These are phyloP conservation scores for Aspergillus funiculosus DNA, from an alignment of 495 filamentous ascomycete species.

Conservation along the genomic window DNA sequence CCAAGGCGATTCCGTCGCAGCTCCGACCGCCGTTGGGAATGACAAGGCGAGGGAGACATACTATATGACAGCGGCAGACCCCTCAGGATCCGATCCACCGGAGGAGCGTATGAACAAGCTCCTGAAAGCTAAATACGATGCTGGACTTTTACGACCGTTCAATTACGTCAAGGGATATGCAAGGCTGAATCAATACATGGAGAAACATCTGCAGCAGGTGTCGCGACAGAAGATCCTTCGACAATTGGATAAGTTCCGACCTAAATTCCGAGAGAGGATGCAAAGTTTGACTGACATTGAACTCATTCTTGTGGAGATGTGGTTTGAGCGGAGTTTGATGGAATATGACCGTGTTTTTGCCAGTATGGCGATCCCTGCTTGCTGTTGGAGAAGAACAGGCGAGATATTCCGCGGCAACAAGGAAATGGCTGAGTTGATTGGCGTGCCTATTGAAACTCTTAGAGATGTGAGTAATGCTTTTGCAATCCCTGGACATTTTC, in stretches of 20 bases:
- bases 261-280: constrained; percentile 93
- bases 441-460: constrained; percentile 83
- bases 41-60: constrained; percentile 87
- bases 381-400: constrained; percentile 93
- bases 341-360: constrained; percentile 98
- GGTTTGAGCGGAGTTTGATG: constrained; percentile 92
- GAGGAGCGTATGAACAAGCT: constrained; percentile 95
- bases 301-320: constrained; percentile 92
- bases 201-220: constrained; percentile 67
- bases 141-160: constrained; percentile 89
- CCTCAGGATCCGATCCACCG: constrained; percentile 81
- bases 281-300: constrained; percentile 86
- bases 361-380: constrained; percentile 97
- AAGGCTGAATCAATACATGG: constrained; percentile 81
- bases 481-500: background rate
- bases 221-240: constrained; percentile 84
- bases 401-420: constrained; percentile 98
- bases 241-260: constrained; percentile 86
- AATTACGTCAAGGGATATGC: constrained; percentile 97
- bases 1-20: constrained; percentile 53
- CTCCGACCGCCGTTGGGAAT: constrained; percentile 54
- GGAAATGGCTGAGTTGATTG: constrained; percentile 96
- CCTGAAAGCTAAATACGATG: constrained; percentile 89
- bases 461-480: constrained; percentile 64
- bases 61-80: constrained; percentile 95